Base-by-base conservation (phyloP, 2,329 filamentous ascomycete species). In the Blastomyces parvus region DNA sequence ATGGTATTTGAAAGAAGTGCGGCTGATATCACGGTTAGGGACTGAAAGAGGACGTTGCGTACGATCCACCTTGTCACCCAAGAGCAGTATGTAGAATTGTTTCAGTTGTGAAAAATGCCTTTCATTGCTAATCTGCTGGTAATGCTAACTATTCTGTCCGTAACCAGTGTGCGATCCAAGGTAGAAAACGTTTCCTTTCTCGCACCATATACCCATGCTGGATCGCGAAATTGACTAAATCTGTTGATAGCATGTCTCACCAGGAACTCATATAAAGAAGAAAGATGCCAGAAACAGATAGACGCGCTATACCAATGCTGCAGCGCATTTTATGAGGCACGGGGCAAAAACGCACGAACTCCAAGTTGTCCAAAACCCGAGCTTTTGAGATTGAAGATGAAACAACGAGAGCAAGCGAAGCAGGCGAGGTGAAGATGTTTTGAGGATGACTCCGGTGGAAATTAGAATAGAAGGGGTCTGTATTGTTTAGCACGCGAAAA, bases 251-350 rank as follows among this genome's bases (percentile, higher is more conserved):
- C 87, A 69, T 99, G 94, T 72, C 81, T 99, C 66, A 85, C 84
- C 57, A 93, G 87, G 76, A 92, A 92, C 74, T 86, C 86, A 62
- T 97, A 89, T 79, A 85, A 95, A 65, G 91, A 97, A 77, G 85
- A 85, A 53, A 95, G 87, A 72, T 99, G 94, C 76, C 84, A 88
- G 72, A 75, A 79, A 22, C 81, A 91, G 71, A 84, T 99, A 63
- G 87, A 93, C 73, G 90, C 91, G 2, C 80, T 99, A 30, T 99
- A 97, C 76, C 88, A 94, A 69, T 99, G 94, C 77, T 99, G 94
- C 76, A 87, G 92, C 71, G 83, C 85, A 14, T 96, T 97, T 74
- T 97, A 99, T 77, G 79, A 87, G 69, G 82, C 84, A 63, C 84
- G 89, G 64, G 92, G 94, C 19, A 87, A 95, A 63, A 78, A 86